A percentile compares a stretch with the other conserved stretches of the same genome.
Conservation (phyloP, 108 stramenopile genomes). For the Skeletonema marinoi region DNA sequence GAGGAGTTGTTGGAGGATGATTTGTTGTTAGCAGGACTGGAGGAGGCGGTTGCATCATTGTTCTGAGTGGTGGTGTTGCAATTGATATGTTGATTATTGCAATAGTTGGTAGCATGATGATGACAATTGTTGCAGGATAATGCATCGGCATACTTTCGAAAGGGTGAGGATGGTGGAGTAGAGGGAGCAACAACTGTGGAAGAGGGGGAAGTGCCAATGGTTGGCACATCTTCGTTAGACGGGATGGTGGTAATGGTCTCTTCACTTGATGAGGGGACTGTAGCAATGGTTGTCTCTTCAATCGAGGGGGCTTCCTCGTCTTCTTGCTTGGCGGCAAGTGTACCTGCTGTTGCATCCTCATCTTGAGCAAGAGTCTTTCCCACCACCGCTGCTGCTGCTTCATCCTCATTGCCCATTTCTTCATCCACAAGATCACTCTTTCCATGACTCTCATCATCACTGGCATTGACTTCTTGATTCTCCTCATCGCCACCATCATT, state of each 20-base stretch:
- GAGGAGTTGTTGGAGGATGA: neutral
- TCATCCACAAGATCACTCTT: neutral
- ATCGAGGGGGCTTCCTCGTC: too few species aligned
- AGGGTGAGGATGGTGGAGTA: neutral
- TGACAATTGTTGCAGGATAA: neutral
- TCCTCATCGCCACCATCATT: neutral
- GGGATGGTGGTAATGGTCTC: too few species aligned
- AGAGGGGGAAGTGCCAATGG: too few species aligned
- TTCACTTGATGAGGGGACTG: too few species aligned
- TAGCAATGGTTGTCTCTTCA: too few species aligned
- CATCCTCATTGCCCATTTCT: neutral
- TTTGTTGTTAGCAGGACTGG: neutral
- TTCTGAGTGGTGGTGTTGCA: neutral
- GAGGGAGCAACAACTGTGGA: neutral
- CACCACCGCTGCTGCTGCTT: neutral
- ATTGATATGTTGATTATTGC: constrained; percentile 1
- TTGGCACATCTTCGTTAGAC: too few species aligned
- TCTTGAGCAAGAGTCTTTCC: neutral
- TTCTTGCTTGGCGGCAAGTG: too few species aligned
- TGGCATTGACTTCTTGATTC: neutral
- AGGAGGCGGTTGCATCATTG: neutral
- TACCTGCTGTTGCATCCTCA: neutral
- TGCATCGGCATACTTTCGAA: neutral
- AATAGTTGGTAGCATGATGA: constrained; percentile 1
- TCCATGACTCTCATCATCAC: neutral